phyloP scores from a whole-genome alignment of 2,329 filamentous ascomycete genomes.

The Fusarium circinatum region DNA sequence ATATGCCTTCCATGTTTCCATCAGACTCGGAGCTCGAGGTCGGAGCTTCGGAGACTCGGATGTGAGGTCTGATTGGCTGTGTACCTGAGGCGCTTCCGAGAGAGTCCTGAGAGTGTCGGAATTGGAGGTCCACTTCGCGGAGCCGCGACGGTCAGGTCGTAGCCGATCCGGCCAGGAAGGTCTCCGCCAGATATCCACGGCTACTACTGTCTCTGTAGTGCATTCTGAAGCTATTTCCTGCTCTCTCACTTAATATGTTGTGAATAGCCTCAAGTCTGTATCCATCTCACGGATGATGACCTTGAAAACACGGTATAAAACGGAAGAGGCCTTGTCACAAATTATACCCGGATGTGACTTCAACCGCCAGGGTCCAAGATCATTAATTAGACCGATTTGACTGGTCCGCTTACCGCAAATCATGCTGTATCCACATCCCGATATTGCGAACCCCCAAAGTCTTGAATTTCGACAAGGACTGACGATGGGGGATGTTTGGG shows the following conservation, averaged over 20 bases:
- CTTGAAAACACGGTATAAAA: neutral
- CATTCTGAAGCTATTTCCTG: neutral
- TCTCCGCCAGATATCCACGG: neutral
- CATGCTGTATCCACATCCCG: neutral
- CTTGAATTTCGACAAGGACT: neutral
- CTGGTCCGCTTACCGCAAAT: constrained; percentile 16
- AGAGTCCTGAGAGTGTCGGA: neutral
- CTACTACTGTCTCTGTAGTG: neutral
- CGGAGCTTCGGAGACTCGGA: constrained; percentile 42
- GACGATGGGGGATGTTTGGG: neutral
- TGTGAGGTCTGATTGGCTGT: neutral
- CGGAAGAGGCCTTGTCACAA: neutral
- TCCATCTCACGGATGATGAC: fast-evolving
- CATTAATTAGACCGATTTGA: neutral
- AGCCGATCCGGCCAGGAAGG: constrained; percentile 4
- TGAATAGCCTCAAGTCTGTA: neutral
- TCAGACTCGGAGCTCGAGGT: constrained; percentile 28
- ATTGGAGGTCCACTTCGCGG: constrained; percentile 23
- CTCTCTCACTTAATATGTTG: neutral
- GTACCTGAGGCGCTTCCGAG: constrained; percentile 12
- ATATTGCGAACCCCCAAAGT: constrained; percentile 19
- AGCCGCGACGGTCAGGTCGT: constrained; percentile 27
- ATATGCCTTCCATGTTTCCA: constrained; percentile 32
- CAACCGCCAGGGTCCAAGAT: neutral
- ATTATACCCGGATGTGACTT: neutral